Conservation (phyloP, 495 filamentous ascomycete species). For the Penicillium crystallinum region DNA sequence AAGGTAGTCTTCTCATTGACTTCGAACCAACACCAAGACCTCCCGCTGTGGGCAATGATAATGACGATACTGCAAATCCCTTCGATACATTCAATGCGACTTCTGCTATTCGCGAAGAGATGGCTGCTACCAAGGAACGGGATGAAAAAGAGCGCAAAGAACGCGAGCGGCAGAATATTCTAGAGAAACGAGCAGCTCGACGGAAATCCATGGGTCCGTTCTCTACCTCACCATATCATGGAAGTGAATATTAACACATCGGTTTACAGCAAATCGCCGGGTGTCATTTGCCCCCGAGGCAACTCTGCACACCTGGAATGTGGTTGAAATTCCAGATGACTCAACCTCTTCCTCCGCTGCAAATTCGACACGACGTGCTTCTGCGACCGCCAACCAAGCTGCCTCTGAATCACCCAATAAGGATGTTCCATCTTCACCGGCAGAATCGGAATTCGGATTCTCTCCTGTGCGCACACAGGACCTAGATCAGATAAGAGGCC, state of each 20-base stretch:
- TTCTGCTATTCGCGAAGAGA: slow-evolving; percentile 56
- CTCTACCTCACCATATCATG: background rate
- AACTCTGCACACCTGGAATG: slow-evolving; percentile 96
- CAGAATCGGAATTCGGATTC: slow-evolving; percentile 53
- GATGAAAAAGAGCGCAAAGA: slow-evolving; percentile 65
- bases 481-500: slow-evolving; percentile 48
- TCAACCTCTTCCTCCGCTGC: slow-evolving; percentile 79
- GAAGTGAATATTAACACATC: slow-evolving; percentile 1
- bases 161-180: slow-evolving; percentile 60
- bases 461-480: slow-evolving; percentile 68
- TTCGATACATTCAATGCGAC: slow-evolving; percentile 53
- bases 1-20: slow-evolving; percentile 45
- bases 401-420: slow-evolving; percentile 39
- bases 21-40: slow-evolving; percentile 40
- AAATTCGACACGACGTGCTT: slow-evolving; percentile 64
- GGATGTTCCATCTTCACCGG: slow-evolving; percentile 63
- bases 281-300: slow-evolving; percentile 98
- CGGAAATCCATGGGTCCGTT: slow-evolving; percentile 72
- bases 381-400: slow-evolving; percentile 48
- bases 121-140: slow-evolving; percentile 66
- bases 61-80: slow-evolving; percentile 48
- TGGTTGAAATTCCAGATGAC: slow-evolving; percentile 82
- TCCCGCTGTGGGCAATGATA: slow-evolving; percentile 24
- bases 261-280: slow-evolving; percentile 67
- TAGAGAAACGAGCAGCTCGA: slow-evolving; percentile 74